A percentile compares a stretch with the other conserved stretches of the same genome.
phyloP scores from a whole-genome alignment of 2,329 filamentous ascomycete species.

The Chalaropsis thielavioides region DNA sequence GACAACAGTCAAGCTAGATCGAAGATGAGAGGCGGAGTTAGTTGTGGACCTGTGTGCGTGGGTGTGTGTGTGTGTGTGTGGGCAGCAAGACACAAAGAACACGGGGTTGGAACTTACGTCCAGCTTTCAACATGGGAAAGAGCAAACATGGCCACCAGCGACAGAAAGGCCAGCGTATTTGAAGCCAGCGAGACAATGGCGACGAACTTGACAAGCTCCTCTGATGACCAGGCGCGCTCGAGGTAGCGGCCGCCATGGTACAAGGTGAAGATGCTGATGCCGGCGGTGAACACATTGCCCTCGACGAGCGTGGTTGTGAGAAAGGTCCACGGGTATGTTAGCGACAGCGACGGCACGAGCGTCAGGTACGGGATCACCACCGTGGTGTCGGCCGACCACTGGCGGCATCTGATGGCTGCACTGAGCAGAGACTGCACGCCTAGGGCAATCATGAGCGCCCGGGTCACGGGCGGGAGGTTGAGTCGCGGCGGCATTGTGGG shows the following conservation, averaged over 20 bases:
- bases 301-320: slow-evolving; percentile 77
- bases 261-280: slow-evolving; percentile 61
- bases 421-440: slow-evolving; percentile 69
- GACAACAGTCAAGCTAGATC: slow-evolving; percentile 57
- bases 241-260: slow-evolving; percentile 91
- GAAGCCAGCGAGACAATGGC: slow-evolving; percentile 63
- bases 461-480: slow-evolving; percentile 85
- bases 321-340: slow-evolving; percentile 89
- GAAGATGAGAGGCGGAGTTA: slow-evolving; percentile 19
- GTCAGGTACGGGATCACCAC: slow-evolving; percentile 76
- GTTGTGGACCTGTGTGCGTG: background rate
- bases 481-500: slow-evolving; percentile 61
- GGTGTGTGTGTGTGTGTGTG: too few relatives aligned
- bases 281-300: slow-evolving; percentile 77
- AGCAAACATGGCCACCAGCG: slow-evolving; percentile 60
- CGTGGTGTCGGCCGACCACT: slow-evolving; percentile 47
- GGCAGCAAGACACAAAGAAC: too few relatives aligned
- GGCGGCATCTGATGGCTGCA: slow-evolving; percentile 58
- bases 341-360: slow-evolving; percentile 66
- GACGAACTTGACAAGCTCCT: slow-evolving; percentile 83
- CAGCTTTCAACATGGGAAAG: slow-evolving; percentile 52
- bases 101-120: slow-evolving; percentile 40
- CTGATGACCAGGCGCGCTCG: slow-evolving; percentile 87
- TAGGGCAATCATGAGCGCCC: slow-evolving; percentile 61
- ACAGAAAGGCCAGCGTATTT: slow-evolving; percentile 58